Evolutionary conservation across 768 basidiomycete species (phyloP).

Genomic region (Tricholoma flavovirens): DNA sequence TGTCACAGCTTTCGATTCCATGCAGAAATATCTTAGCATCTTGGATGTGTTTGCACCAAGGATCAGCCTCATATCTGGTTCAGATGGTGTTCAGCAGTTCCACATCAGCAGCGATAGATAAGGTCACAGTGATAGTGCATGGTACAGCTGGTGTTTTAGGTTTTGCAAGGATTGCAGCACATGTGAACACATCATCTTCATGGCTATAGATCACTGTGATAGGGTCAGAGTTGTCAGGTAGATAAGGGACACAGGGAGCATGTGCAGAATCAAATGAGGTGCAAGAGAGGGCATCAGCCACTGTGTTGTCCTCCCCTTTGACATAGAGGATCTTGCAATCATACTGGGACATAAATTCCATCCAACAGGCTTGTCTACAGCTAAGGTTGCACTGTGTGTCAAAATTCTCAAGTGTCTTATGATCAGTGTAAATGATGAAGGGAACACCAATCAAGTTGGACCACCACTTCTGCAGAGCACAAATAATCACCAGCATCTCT

Average conservation of each 20-base stretch:
- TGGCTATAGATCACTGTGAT: neutral
- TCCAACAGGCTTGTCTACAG: no score
- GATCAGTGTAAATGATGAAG: no score
- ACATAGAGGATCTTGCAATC: slow-evolving; percentile 29
- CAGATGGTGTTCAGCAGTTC: neutral
- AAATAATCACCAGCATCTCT: no score
- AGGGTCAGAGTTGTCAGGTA: neutral
- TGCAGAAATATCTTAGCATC: neutral
- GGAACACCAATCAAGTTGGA: no score
- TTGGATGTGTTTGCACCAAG: neutral
- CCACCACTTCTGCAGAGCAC: no score
- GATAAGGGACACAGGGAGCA: neutral
- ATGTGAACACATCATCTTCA: slow-evolving; percentile 1
- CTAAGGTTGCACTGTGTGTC: no score
- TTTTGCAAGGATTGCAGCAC: neutral
- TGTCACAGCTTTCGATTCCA: neutral
- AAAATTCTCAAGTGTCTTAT: no score
- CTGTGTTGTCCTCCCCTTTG: slow-evolving; percentile 24
- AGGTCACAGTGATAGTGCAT: neutral
- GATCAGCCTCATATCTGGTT: neutral
- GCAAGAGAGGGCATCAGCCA: slow-evolving; percentile 28
- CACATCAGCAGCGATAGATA: neutral
- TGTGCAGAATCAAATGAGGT: neutral
- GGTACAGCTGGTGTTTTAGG: neutral
- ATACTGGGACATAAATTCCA: no score